Percentiles rank a stretch among this genome's conserved stretches.
phyloP scores from a whole-genome alignment of 2,329 filamentous ascomycete species.

The Thielaviopsis euricoi region DNA sequence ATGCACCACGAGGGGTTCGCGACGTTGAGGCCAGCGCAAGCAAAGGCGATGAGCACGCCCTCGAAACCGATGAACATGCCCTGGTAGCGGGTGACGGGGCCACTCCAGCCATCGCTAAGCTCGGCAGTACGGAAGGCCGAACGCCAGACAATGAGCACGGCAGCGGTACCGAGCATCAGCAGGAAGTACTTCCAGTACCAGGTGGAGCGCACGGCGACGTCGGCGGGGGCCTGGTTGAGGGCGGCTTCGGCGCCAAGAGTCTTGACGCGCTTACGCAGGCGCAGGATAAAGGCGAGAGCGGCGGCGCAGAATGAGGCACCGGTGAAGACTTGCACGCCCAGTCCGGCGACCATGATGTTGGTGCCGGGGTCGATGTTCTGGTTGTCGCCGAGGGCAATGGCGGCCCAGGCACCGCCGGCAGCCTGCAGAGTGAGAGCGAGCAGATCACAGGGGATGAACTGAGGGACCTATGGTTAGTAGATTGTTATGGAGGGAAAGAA shows the following conservation, averaged over 20 bases:
- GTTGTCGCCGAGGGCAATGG: constrained; percentile 22
- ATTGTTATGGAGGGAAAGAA: constrained; percentile 3
- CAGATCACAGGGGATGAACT: constrained; percentile 33
- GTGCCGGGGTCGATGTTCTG: constrained; percentile 38
- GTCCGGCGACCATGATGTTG: constrained; percentile 44
- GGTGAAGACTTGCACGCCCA: constrained; percentile 33
- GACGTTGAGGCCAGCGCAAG: constrained; percentile 27
- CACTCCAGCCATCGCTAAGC: constrained; percentile 45
- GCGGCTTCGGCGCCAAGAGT: constrained; percentile 18
- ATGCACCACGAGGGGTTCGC: constrained; percentile 25
- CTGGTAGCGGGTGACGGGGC: constrained; percentile 38
- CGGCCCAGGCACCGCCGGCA: constrained; percentile 30
- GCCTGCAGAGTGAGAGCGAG: constrained; percentile 35
- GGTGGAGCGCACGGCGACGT: constrained; percentile 23
- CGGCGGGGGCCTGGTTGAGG: constrained; percentile 23
- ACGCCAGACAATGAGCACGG: constrained; percentile 46
- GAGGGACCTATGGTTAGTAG: too few relatives aligned
- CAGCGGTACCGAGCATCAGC: constrained; percentile 36
- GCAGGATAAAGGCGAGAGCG: constrained; percentile 27
- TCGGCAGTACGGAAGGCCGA: constrained; percentile 51
- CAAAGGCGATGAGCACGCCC: constrained; percentile 33
- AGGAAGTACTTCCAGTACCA: constrained; percentile 37
- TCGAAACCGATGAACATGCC: constrained; percentile 41
- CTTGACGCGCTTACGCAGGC: constrained; percentile 22
- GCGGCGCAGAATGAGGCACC: constrained; percentile 28